Evolutionary conservation across 148 eudicot genomes (phyloP).

Genomic region (Rhododendron henanense): DNA sequence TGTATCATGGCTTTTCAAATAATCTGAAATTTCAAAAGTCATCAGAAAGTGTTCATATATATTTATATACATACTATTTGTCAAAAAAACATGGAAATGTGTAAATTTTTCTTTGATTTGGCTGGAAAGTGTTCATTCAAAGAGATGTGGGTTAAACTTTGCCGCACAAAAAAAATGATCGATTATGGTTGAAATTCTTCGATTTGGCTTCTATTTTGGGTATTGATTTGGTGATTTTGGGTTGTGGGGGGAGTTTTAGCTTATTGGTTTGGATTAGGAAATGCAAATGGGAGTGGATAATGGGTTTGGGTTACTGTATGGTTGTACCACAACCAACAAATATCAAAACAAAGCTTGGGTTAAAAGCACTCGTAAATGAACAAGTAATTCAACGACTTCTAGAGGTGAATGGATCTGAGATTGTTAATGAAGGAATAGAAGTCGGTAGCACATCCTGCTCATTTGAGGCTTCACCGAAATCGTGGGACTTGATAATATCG

Average conservation of each 20-base stretch:
- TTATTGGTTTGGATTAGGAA: neutral
- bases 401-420: neutral
- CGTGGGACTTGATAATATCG: neutral
- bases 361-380: neutral
- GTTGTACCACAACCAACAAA: neutral
- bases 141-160: neutral
- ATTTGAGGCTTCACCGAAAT: neutral
- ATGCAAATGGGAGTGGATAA: neutral
- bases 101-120: neutral
- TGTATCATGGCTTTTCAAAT: too few relatives aligned
- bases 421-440: neutral
- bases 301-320: neutral
- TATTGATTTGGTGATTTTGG: neutral
- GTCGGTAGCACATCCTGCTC: neutral
- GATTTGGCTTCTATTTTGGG: neutral
- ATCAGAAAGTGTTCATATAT: too few relatives aligned
- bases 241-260: too few relatives aligned
- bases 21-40: too few relatives aligned
- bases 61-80: too few relatives aligned
- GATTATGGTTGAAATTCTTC: neutral
- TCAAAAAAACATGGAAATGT: neutral
- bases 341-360: neutral
- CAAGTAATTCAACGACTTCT: neutral
- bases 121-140: neutral
- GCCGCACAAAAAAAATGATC: too few relatives aligned